Conservation (phyloP, 495 filamentous ascomycete genomes). For the Penicillium simplicissimum region DNA sequence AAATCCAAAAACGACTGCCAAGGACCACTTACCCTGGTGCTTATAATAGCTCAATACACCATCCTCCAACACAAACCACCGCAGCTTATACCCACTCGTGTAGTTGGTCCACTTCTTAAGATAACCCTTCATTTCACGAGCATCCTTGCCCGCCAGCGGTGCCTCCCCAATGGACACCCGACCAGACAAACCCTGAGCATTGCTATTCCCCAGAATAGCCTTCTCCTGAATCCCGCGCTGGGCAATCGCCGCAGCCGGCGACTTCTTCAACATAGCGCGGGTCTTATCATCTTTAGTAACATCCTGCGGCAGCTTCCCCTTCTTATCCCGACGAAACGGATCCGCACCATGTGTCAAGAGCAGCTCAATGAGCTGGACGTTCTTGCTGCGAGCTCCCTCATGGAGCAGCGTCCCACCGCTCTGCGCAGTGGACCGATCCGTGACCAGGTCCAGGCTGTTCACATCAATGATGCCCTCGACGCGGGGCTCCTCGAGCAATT, state of each 20-base stretch:
- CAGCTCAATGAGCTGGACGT: constrained; percentile 81
- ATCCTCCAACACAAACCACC: constrained; percentile 98
- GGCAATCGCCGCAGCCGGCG: constrained; percentile 89
- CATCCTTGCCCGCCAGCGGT: constrained; percentile 73
- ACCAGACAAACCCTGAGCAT: constrained; percentile 56
- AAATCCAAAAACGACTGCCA: too few species aligned
- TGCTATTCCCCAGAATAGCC: constrained; percentile 80
- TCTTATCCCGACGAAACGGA: constrained; percentile 91
- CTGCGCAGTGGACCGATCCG: constrained; percentile 71
- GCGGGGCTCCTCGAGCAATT: constrained; percentile 77
- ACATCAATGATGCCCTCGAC: constrained; percentile 85
- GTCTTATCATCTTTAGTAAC: constrained; percentile 95
- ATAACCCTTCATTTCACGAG: constrained; percentile 96
- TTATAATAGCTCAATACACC: constrained; percentile 99
- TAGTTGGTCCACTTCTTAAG: constrained; percentile 99
- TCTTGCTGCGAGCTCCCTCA: constrained; percentile 85
- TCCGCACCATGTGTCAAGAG: constrained; percentile 95
- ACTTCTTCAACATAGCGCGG: constrained; percentile 82
- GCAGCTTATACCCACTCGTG: constrained; percentile 89
- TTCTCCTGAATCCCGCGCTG: constrained; percentile 96
- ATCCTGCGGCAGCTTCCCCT: constrained; percentile 94
- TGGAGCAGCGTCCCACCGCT: constrained; percentile 87
- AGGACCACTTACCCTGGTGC: constrained; percentile 84
- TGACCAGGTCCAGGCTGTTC: constrained; percentile 84
- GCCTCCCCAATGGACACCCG: constrained; percentile 59